Evolutionary conservation across 352 stramenopile genomes (phyloP).

Genomic region (Pythium folliculosum): DNA sequence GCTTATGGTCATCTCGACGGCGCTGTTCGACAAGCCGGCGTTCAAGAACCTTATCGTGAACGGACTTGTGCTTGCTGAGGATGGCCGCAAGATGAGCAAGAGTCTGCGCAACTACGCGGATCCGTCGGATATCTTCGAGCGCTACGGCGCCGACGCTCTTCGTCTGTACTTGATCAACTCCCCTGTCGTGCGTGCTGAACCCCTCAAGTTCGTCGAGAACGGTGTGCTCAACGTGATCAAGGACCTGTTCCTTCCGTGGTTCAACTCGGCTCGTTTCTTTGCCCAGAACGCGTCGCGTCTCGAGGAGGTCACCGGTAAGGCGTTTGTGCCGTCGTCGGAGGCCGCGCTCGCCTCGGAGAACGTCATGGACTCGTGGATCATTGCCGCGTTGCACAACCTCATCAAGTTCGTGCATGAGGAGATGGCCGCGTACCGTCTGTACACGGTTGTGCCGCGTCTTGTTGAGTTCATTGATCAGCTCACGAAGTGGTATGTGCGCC

Average conservation of each 20-base stretch:
- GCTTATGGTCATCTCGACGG: constrained; percentile 98
- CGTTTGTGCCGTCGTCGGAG: constrained; percentile 91
- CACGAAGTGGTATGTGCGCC: constrained; percentile 99
- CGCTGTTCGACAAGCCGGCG: constrained; percentile 98
- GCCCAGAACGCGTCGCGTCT: constrained; percentile 95
- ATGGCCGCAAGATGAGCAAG: constrained; percentile 99
- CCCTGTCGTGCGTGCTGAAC: constrained; percentile 98
- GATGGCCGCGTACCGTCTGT: constrained; percentile 99
- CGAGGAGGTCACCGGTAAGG: constrained; percentile 77
- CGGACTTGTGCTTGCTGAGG: constrained; percentile 97
- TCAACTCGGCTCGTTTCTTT: constrained; percentile 99
- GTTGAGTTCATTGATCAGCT: constrained; percentile 98
- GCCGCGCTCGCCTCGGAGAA: constrained; percentile 92
- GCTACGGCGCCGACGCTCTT: constrained; percentile 98
- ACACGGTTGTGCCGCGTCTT: constrained; percentile 98
- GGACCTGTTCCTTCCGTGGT: constrained; percentile 99
- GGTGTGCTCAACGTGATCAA: constrained; percentile 98
- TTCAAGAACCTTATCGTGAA: constrained; percentile 99
- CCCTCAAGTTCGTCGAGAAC: constrained; percentile 95
- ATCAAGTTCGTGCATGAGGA: constrained; percentile 98
- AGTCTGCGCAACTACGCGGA: constrained; percentile 99
- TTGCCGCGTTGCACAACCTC: constrained; percentile 95
- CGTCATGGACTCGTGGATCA: constrained; percentile 99
- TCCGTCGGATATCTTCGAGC: constrained; percentile 92
- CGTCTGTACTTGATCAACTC: constrained; percentile 99